phyloP scores from a whole-genome alignment of 2,329 filamentous ascomycete genomes.

The Trichoderma sp. region DNA sequence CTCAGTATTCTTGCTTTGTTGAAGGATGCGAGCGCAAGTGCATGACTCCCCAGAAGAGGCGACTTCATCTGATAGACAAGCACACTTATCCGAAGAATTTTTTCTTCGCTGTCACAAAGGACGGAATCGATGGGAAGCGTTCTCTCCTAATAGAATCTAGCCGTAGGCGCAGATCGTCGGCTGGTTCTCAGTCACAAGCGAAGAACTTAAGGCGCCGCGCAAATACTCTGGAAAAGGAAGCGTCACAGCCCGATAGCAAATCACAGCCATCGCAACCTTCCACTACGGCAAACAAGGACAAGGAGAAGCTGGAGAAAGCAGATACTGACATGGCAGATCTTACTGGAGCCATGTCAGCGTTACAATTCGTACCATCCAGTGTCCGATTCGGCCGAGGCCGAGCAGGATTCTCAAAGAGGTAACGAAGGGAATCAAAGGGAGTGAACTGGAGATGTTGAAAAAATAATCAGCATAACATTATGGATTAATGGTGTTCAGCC shows the following conservation, averaged over 20 bases:
- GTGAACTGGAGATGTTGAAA: constrained; percentile 31
- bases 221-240: constrained; percentile 37
- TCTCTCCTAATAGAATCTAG: constrained; percentile 71
- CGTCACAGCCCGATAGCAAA: constrained; percentile 24
- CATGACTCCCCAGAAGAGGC: constrained; percentile 77
- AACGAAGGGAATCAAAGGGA: constrained; percentile 28
- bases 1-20: constrained; percentile 83
- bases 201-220: constrained; percentile 39
- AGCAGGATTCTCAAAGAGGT: constrained; percentile 55
- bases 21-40: constrained; percentile 86
- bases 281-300: constrained; percentile 16
- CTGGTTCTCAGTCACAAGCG: constrained; percentile 38
- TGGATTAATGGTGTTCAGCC: constrained; percentile 33
- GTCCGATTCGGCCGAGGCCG: constrained; percentile 64
- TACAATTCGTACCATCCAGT: constrained; percentile 70
- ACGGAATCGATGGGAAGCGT: constrained; percentile 82
- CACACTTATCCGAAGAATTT: constrained; percentile 88
- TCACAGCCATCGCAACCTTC: constrained; percentile 26
- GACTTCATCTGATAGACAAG: constrained; percentile 90
- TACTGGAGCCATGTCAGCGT: constrained; percentile 66
- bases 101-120: constrained; percentile 83
- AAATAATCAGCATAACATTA: constrained; percentile 40
- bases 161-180: constrained; percentile 52
- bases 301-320: constrained; percentile 27
- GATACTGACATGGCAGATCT: constrained; percentile 64